Base-by-base conservation (phyloP, 768 basidiomycete genomes). In the Lactarius pseudohatsudake region DNA sequence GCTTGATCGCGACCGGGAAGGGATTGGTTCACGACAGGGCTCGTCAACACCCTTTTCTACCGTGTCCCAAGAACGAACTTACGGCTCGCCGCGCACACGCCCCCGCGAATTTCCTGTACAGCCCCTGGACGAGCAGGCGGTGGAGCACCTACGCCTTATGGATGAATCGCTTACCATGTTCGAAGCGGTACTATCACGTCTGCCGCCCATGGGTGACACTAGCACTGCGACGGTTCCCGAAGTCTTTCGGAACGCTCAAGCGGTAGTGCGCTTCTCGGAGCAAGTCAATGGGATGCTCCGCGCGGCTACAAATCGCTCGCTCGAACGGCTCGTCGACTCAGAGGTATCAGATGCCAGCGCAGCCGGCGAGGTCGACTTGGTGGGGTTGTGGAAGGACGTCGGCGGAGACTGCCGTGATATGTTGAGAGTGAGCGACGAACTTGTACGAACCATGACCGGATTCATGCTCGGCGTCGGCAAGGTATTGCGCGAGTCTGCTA, bases 401-500 rank as follows among this genome's bases (percentile, higher is more conserved):
- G 88, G 89, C 0, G 82, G 81, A 10, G 91, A 94, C 69, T 90
- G 86, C 71, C 77, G 91, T 43, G 92, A 94, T 61, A 82, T 85
- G 60, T 69, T 90, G 69, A 80, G 88, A 71, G 82, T 86, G 62
- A 89, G 89, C 67, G 92, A 94, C 73, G 92, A 94, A 74, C 79
- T 92, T 56, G 87, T 93, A 4, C 79, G 92, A 62, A 86, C 85
- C 8, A 79, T 91, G 74, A 94, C 92, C 9, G 87, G 85, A 50
- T 85, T 94, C 65, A 75, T 94, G 69, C 77, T 93, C n/a, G 88
- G 89, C 38, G 81, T 89, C 7, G 91, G 92, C 38, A 85, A 84
- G 74, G 80, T 89, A 13, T 74, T 92, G 65, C 81, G 85, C 66
- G 91, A 92, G 61, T 75, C 81, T 28, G 76, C 76, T 34, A 64